phyloP scores from a whole-genome alignment of 768 basidiomycete genomes.

The Collybiopsis confluens region DNA sequence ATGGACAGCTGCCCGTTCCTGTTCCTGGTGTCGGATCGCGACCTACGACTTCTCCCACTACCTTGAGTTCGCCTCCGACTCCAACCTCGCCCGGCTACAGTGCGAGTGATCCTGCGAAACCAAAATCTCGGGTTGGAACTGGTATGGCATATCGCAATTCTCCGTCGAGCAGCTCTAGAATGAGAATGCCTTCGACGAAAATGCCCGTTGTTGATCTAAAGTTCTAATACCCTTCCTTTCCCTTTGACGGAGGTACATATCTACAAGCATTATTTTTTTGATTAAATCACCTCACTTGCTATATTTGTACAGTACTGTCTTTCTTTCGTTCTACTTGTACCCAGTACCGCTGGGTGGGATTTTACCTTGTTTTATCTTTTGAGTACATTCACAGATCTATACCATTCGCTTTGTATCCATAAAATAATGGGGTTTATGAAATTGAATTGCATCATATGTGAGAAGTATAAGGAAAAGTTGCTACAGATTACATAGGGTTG shows the following conservation, averaged over 20 bases:
- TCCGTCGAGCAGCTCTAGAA: background rate
- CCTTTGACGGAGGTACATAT: no score
- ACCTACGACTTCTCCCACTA: conserved; percentile 1
- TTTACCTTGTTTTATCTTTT: no score
- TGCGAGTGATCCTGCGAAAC: conserved; percentile 18
- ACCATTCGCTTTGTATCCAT: no score
- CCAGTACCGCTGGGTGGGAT: no score
- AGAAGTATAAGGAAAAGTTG: background rate
- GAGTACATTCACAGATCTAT: no score
- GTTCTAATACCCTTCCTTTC: background rate
- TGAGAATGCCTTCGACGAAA: background rate
- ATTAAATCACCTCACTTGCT: no score
- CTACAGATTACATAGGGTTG: conserved; percentile 4
- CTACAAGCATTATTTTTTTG: no score
- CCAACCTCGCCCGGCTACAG: conserved; percentile 2
- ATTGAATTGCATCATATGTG: no score
- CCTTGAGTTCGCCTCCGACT: background rate
- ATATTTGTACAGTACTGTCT: no score
- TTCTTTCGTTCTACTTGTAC: no score
- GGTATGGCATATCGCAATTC: conserved; percentile 61
- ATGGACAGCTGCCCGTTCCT: conserved; percentile 31
- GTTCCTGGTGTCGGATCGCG: conserved; percentile 20
- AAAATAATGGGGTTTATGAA: no score
- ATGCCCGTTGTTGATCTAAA: background rate
- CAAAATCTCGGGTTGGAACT: conserved; percentile 59